A percentile compares a stretch with the other conserved stretches of the same genome.
These are phyloP conservation scores for Eucalyptus grandis DNA, from an alignment of 345 rosid genomes.

Conservation along the genomic window DNA sequence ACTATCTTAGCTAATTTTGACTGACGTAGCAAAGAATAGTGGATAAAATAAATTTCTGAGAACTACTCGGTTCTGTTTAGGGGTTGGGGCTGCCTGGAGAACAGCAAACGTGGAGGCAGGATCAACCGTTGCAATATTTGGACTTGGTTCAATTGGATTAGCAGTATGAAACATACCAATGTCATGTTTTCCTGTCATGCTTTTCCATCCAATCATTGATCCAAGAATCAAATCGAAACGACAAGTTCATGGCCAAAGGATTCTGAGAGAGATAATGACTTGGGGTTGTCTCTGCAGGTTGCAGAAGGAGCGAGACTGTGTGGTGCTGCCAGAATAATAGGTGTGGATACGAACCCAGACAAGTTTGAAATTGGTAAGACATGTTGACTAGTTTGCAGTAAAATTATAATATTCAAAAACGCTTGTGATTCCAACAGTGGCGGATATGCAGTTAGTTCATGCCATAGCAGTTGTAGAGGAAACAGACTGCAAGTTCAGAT, in stretches of 20 bases:
- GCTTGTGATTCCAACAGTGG: background rate
- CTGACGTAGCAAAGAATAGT: background rate
- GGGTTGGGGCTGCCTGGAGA: constrained; percentile 87
- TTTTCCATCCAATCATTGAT: background rate
- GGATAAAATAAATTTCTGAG: background rate
- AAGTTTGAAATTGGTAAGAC: constrained; percentile 65
- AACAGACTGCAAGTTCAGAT: background rate
- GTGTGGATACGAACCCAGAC: constrained; percentile 51
- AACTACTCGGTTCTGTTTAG: constrained; percentile 7
- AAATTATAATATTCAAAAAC: background rate
- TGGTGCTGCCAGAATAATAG: constrained; percentile 74
- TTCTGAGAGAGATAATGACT: background rate
- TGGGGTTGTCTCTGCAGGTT: constrained; percentile 27
- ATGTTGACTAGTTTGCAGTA: background rate
- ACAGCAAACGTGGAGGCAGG: constrained; percentile 75
- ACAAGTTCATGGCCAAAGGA: background rate
- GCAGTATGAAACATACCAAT: constrained; percentile 36
- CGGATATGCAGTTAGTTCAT: background rate
- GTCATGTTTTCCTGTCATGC: background rate
- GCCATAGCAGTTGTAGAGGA: background rate
- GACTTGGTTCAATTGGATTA: constrained; percentile 80
- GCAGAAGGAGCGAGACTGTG: constrained; percentile 77
- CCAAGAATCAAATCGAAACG: background rate
- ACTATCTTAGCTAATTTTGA: background rate
- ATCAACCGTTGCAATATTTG: constrained; percentile 79